Evolutionary conservation across 345 rosid genomes (phyloP), one percentile per base, ranked within the genome.

Genomic region (Nasturtium officinale): DNA sequence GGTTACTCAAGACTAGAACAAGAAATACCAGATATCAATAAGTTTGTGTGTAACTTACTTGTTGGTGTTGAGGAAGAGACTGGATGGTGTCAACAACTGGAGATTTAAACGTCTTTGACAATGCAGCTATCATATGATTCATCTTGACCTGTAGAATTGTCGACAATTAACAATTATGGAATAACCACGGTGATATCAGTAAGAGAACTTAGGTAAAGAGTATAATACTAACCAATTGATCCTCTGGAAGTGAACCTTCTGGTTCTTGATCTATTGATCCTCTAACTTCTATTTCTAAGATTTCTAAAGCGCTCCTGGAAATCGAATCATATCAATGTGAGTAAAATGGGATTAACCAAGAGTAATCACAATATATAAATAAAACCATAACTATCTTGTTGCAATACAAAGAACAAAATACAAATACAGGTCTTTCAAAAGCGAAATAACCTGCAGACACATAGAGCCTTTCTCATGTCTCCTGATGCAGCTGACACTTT

Each of bases 41-140:
- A 48, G 15, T 48, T 5, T 18, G 28, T 61, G 21, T 21, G 42
- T 47, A 37, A 78, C 82, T 80, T 78, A 94, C 98, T 83, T 91
- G 98, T 71, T 94, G 98, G 82, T 94, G 98, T 77, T 90, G 97
- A 58, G 99, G 97, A 79, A 95, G 96, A 57, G 91, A 86, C 71
- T 86, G 90, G 50, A 95, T 90, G 66, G 89, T 95, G 78, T 95
- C 93, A 17, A 91, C 90, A 71, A 80, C 61, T 4, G 90, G 97
- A 48, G 96, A 89, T 78, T 79, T 85, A 70, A 82, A 94, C 33
- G 96, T 88, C 78, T 89, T 91, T 47, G 99, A 84, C 78, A 95
- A 79, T 61, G 96, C 93, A 81, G 77, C 69, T 72, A 88, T 81
- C 96, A 95, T 89, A 64, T 95, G 97, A 77, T 86, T 85, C 60